A percentile compares a stretch with the other conserved stretches of the same genome.
phyloP scores from a whole-genome alignment of 2,329 filamentous ascomycete genomes.

The Colletotrichum agaves region DNA sequence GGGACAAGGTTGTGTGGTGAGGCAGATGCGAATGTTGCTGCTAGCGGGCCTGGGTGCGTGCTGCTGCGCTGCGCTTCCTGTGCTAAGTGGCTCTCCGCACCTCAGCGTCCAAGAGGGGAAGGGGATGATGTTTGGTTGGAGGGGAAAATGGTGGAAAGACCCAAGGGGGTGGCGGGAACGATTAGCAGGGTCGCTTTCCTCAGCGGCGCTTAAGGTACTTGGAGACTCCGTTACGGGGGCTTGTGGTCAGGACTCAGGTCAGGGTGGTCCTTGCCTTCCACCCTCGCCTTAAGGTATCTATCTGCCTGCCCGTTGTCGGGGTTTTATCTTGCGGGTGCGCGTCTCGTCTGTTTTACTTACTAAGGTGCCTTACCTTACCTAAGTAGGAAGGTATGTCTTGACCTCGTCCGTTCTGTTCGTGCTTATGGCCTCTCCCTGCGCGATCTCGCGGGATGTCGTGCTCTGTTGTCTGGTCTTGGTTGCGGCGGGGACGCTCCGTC shows the following conservation, averaged over 20 bases:
- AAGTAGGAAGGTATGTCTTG: not conserved
- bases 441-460: not conserved
- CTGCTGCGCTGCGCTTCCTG: not conserved
- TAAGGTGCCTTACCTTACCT: no score
- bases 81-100: not conserved
- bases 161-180: conserved; percentile 19
- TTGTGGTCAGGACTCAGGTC: no score
- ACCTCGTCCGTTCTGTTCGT: not conserved
- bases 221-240: conserved; percentile 14
- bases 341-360: not conserved
- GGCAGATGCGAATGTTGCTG: conserved; percentile 28
- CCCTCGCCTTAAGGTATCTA: not conserved
- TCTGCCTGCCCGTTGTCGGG: not conserved
- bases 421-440: not conserved
- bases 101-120: not conserved
- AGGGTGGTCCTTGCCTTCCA: not conserved
- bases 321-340: not conserved
- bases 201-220: conserved; percentile 34
- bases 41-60: not conserved
- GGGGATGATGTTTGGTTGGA: conserved; percentile 18
- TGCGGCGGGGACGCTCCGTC: conserved; percentile 19
- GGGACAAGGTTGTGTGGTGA: conserved; percentile 18
- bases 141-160: conserved; percentile 9
- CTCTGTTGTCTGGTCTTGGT: conserved; percentile 19
- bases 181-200: conserved; percentile 35